Evolutionary conservation across 345 rosid genomes (phyloP), one percentile per base, ranked within the genome.

Genomic region (Rhodamnia argentea): DNA sequence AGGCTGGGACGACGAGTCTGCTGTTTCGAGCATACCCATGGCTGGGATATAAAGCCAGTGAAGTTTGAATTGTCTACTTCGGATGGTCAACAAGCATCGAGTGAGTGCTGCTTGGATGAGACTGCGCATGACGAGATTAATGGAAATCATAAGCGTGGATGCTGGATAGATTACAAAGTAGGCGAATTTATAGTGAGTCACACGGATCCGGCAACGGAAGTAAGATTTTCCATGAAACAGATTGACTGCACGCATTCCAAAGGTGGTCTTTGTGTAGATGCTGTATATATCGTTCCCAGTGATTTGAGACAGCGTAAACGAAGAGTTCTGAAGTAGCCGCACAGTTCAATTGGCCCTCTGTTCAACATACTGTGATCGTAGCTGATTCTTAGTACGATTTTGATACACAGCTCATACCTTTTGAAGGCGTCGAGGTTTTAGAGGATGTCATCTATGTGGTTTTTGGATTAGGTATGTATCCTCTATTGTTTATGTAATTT

Each of bases 201-300:
- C 83, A 87, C 97, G 13, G 94, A 94, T 83, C 92, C 96, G 18
- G 82, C 90, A 18, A 92, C 94, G 0, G 98, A 95, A 86, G 94
- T 97, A 84, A 90, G 91, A 51, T 97, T 95, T 90, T 96, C 98
- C 26, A 92, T 97, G 97, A 97, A 94, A 89, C 99, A 96, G 95
- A 96, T 96, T 50, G 99, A 95, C 81, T 97, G 99, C 90, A 97
- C 98, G 0, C 99, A 96, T 84, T 97, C 98, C 3, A 96, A 96
- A 91, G 98, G 98, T 4, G 98, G 99, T 85, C 89, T 97, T 84
- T 97, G 98, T 87, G 97, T 97, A 85, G 98, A 95, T 93, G 90
- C 98, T 62, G 99, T 97, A 86, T 96, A 89, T 88, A 93, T 97
- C 40, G 91, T 92, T 88, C 98, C 98, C 52, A 94, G 93, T 83